These are phyloP conservation scores for Nephelium lappaceum DNA, from an alignment of 345 rosid species.

Conservation along the genomic window DNA sequence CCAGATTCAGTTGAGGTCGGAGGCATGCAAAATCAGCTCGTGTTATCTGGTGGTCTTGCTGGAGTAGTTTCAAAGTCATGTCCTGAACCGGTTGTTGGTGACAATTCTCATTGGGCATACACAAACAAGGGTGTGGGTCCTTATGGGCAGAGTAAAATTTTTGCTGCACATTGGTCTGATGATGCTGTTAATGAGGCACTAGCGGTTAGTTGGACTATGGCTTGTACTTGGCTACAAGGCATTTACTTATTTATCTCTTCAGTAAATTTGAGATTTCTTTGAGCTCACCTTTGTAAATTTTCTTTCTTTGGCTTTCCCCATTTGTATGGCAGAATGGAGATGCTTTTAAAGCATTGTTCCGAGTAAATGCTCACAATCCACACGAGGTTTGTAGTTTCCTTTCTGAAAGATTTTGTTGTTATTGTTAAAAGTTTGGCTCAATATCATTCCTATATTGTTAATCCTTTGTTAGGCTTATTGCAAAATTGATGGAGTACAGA, in stretches of 20 bases:
- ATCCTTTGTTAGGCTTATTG: slow-evolving; percentile 72
- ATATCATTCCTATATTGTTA: neutral
- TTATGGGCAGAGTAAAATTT: slow-evolving; percentile 40
- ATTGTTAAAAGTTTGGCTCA: neutral
- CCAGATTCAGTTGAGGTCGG: slow-evolving; percentile 15
- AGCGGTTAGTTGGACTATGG: slow-evolving; percentile 55
- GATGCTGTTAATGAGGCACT: slow-evolving; percentile 61
- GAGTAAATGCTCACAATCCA: slow-evolving; percentile 84
- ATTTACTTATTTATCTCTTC: neutral
- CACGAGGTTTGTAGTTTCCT: slow-evolving; percentile 58
- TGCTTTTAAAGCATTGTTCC: slow-evolving; percentile 67
- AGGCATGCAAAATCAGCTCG: slow-evolving; percentile 17
- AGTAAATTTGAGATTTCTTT: neutral
- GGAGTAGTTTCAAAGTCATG: slow-evolving; percentile 48
- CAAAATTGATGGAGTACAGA: slow-evolving; percentile 87
- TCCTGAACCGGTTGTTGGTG: slow-evolving; percentile 42
- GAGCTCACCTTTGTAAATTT: neutral
- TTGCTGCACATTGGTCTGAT: slow-evolving; percentile 58
- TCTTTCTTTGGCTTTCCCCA: neutral
- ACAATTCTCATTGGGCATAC: slow-evolving; percentile 32
- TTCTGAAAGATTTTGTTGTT: neutral
- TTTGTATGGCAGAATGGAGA: slow-evolving; percentile 63
- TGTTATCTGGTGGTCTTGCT: slow-evolving; percentile 31
- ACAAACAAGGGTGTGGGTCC: slow-evolving; percentile 32
- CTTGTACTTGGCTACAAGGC: neutral